Evolutionary conservation across 208 protist genomes (phyloP), one percentile per base, ranked within the genome.

Genomic region (Angomonas deanei): DNA sequence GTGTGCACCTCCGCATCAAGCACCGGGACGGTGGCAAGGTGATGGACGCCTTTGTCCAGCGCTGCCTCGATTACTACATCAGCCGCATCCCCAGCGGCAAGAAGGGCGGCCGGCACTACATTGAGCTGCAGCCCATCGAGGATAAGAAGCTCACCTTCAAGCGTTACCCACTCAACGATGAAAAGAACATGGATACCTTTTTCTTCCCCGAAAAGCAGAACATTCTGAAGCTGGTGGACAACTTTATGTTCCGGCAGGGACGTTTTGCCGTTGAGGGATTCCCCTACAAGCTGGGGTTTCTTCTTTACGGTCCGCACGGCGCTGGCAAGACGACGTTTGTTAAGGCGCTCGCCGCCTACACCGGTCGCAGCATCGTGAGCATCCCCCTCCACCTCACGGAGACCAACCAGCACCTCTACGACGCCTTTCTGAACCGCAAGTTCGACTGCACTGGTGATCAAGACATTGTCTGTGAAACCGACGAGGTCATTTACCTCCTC

Each of bases 271-370:
- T 91, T 5, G 77, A 87, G 57, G 86, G 87, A 11, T 94, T 92
- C 68, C 91, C 88, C 36, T 64, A 90, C 59, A 94, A 91, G 68
- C 82, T 96, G n/a, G 99, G 99, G 26, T 98, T 99, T 46, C 86
- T 99, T 1, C 82, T 99, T 31, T 98, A 99, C 74, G 98, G 98
- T 26, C 97, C 97, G 5, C 88, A 92, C 46, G 97, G 97, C 11
- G 95, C 80, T 19, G 97, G 97, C 10, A 99, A 99, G 86, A 99
- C 98, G 32, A 94, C 98, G 76, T 88, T 99, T 49, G 97, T 98
- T 15, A 99, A 99, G 81, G 98, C 98, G 15, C 98, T 99, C 30
- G 98, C 99, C 10, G 91, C 98, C 57, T 98, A 99, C 77, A 99
- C 98, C 0, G 97, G 91, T n/a, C 91, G 91, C 15, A 75, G 92